Percentiles rank a stretch among this genome's conserved stretches.
These are phyloP conservation scores for Blumeriella jaapii DNA, from an alignment of 2,329 filamentous ascomycete species.

Conservation along the genomic window DNA sequence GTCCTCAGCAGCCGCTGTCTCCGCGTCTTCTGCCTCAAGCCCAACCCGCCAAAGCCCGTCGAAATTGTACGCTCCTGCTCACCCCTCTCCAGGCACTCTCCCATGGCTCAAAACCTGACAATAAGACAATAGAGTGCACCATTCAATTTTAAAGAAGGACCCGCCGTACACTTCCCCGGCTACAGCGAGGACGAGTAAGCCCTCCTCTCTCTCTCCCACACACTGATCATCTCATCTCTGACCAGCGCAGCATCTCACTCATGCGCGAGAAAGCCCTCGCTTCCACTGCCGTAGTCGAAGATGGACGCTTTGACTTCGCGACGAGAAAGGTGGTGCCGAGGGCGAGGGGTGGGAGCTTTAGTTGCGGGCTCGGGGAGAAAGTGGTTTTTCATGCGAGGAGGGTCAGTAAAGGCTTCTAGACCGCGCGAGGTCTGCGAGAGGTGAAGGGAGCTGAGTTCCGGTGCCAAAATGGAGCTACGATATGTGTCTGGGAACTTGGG, in stretches of 20 bases:
- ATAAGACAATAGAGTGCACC: slow-evolving; percentile 40
- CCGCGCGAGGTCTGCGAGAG: too few species aligned
- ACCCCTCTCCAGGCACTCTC: not conserved
- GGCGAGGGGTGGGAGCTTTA: slow-evolving; percentile 14
- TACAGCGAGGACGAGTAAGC: slow-evolving; percentile 49
- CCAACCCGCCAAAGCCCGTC: slow-evolving; percentile 30
- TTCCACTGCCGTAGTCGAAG: slow-evolving; percentile 21
- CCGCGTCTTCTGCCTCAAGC: slow-evolving; percentile 32
- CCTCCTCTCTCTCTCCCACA: not conserved
- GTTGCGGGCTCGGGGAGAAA: slow-evolving; percentile 17
- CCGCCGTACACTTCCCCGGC: slow-evolving; percentile 41
- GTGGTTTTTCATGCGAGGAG: slow-evolving; percentile 21
- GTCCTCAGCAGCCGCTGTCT: slow-evolving; percentile 35
- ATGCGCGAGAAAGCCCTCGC: slow-evolving; percentile 27
- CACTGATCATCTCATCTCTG: not conserved
- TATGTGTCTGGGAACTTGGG: too few species aligned
- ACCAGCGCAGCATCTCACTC: slow-evolving; percentile 21
- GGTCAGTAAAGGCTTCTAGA: slow-evolving; percentile 18
- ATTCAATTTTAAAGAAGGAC: slow-evolving; percentile 43
- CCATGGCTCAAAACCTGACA: too few species aligned
- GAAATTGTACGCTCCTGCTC: slow-evolving; percentile 34
- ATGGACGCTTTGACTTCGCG: slow-evolving; percentile 11
- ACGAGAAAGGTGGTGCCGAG: slow-evolving; percentile 8
- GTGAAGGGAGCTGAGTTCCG: too few species aligned
- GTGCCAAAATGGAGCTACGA: too few species aligned